A percentile compares a stretch with the other conserved stretches of the same genome.
Evolutionary conservation across 1,284 basidiomycete genomes (phyloP).

Genomic region (Boletellus deceptivus): DNA sequence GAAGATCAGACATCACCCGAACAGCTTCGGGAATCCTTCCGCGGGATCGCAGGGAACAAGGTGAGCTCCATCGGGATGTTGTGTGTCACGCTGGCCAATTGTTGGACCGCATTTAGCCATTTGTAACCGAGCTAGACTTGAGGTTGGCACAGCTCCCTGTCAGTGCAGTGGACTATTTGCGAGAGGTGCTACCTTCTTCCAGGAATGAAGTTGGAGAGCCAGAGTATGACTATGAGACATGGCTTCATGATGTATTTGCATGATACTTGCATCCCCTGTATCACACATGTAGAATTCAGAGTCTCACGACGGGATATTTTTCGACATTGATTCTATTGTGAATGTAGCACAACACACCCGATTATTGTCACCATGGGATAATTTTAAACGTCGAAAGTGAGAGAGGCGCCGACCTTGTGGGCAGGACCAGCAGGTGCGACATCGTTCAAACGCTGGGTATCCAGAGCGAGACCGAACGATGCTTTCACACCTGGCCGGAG

Average conservation of each 20-base stretch:
- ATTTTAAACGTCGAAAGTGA: conserved; percentile 69
- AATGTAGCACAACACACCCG: conserved; percentile 11
- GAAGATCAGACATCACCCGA: conserved; percentile 94
- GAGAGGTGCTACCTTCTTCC: conserved; percentile 65
- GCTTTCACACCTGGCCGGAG: conserved; percentile 96
- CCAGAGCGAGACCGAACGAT: conserved; percentile 88
- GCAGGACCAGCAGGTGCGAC: conserved; percentile 56
- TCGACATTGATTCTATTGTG: conserved; percentile 12
- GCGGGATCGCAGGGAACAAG: conserved; percentile 89
- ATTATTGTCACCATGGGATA: conserved; percentile 21
- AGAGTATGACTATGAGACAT: conserved; percentile 75
- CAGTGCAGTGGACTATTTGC: conserved; percentile 80
- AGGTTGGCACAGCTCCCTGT: conserved; percentile 82
- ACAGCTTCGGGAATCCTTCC: conserved; percentile 92
- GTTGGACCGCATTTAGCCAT: conserved; percentile 57
- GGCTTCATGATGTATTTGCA: conserved; percentile 75
- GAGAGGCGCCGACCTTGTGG: conserved; percentile 78
- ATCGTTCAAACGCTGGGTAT: conserved; percentile 86
- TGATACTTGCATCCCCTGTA: conserved; percentile 29
- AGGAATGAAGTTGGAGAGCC: conserved; percentile 56
- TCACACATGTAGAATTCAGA: not conserved
- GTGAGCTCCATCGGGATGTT: conserved; percentile 40
- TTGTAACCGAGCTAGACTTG: conserved; percentile 92
- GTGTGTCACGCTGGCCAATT: conserved; percentile 3
- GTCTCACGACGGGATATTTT: not conserved